A percentile compares a stretch with the other conserved stretches of the same genome.
These are phyloP conservation scores for Penicillium concentricum DNA, from an alignment of 2,329 filamentous ascomycete species.

Conservation along the genomic window DNA sequence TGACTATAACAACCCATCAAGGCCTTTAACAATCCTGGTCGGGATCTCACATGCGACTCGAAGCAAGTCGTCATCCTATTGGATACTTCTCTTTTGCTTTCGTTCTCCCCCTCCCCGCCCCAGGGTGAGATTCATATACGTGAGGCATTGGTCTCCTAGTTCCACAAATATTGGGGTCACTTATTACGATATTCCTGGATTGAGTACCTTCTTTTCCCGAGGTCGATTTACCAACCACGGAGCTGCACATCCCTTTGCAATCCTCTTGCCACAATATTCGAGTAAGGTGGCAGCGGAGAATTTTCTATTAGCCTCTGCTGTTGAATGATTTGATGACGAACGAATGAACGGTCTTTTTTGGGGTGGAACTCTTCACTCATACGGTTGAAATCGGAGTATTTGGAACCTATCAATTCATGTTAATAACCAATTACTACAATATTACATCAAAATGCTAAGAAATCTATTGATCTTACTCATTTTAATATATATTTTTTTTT, in stretches of 20 bases:
- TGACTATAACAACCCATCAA: neutral
- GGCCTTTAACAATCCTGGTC: neutral
- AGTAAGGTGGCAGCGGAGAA: neutral
- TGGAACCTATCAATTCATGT: neutral
- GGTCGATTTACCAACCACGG: neutral
- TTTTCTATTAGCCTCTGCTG: neutral
- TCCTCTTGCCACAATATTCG: neutral
- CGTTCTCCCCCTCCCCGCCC: no score
- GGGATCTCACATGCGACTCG: no score
- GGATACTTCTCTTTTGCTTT: neutral
- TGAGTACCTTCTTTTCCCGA: neutral
- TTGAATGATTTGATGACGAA: conserved; percentile 21
- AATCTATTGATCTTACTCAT: neutral
- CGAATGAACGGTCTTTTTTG: conserved; percentile 4
- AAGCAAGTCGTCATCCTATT: neutral
- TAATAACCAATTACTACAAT: neutral
- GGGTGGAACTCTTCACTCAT: conserved; percentile 2
- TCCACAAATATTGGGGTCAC: neutral
- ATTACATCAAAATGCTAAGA: neutral
- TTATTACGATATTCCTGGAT: neutral
- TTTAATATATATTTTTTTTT: neutral
- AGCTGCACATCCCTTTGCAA: neutral
- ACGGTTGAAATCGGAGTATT: neutral
- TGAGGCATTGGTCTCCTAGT: neutral
- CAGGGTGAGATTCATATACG: neutral